Percentiles rank a stretch among this genome's conserved stretches.
These are phyloP conservation scores for Angophora floribunda DNA, from an alignment of 345 rosid genomes.

Conservation along the genomic window DNA sequence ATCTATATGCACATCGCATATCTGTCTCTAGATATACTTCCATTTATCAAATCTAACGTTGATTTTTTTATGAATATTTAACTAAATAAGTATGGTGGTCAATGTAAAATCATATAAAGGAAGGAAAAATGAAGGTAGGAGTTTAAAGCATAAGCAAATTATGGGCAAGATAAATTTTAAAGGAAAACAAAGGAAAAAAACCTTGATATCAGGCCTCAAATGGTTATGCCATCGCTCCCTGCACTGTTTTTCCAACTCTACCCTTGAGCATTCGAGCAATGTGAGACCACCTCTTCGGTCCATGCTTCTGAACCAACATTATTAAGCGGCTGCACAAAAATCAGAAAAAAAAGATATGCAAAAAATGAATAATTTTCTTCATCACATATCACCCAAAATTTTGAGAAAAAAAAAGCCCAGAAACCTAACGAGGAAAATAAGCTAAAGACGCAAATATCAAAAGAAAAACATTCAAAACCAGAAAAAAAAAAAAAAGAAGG, in stretches of 20 bases:
- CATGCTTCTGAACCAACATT: constrained; percentile 38
- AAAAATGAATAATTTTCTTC: not conserved
- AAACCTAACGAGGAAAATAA: not conserved
- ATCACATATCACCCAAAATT: not conserved
- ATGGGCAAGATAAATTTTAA: not conserved
- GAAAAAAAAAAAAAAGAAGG: not conserved
- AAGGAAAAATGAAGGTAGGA: not conserved
- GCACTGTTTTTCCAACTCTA: constrained; percentile 78
- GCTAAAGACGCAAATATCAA: not conserved
- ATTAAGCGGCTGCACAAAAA: constrained; percentile 18
- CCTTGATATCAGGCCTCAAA: constrained; percentile 76
- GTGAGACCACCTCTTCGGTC: constrained; percentile 57
- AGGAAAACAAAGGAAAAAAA: not conserved
- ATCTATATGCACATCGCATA: not conserved
- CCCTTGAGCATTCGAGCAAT: constrained; percentile 48
- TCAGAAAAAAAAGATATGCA: not conserved
- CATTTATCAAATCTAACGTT: too few relatives aligned
- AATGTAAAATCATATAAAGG: not conserved
- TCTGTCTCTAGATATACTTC: not conserved
- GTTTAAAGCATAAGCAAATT: not conserved
- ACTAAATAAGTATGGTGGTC: not conserved
- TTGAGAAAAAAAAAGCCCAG: not conserved
- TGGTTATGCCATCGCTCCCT: constrained; percentile 91
- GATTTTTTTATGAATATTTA: not conserved
- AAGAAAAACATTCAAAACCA: not conserved